Conservation (phyloP, 1,284 basidiomycete species). For the Malassezia dermatis region DNA sequence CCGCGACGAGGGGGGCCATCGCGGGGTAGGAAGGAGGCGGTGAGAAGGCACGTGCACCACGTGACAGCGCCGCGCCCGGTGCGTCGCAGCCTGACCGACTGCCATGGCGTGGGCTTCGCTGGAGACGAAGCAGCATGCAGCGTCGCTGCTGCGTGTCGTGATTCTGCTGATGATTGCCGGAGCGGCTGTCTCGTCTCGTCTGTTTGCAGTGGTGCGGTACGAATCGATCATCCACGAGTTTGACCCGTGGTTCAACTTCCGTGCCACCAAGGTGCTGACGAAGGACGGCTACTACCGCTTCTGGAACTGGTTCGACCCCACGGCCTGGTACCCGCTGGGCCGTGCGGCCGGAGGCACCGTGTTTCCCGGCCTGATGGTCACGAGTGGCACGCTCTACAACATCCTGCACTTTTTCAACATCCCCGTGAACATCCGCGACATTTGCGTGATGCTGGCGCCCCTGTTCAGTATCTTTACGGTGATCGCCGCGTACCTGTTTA, state of each 20-base stretch:
- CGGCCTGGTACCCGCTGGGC: conserved; percentile 90
- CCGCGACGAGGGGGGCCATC: conserved; percentile 5
- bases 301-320: conserved; percentile 95
- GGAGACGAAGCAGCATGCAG: conserved; percentile 19
- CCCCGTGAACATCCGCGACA: conserved; percentile 91
- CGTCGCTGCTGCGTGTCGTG: conserved; percentile 38
- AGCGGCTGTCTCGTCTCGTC: conserved; percentile 84
- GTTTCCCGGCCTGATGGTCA: conserved; percentile 92
- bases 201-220: conserved; percentile 95
- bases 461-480: conserved; percentile 93
- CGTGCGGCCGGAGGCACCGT: conserved; percentile 96
- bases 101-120: conserved; percentile 1
- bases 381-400: conserved; percentile 91
- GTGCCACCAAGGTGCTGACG: conserved; percentile 73
- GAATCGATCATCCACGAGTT: conserved; percentile 99
- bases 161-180: conserved; percentile 49
- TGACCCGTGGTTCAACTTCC: conserved; percentile 62
- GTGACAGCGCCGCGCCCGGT: not conserved
- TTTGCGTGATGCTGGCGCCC: conserved; percentile 92
- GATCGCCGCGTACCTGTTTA: conserved; percentile 70
- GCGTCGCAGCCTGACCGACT: not conserved
- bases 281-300: conserved; percentile 47
- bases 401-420: conserved; percentile 75
- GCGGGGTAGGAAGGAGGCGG: not conserved
- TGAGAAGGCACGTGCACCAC: not conserved